These are phyloP conservation scores for Tricholoma furcatifolium DNA, from an alignment of 768 basidiomycete species.

Conservation along the genomic window DNA sequence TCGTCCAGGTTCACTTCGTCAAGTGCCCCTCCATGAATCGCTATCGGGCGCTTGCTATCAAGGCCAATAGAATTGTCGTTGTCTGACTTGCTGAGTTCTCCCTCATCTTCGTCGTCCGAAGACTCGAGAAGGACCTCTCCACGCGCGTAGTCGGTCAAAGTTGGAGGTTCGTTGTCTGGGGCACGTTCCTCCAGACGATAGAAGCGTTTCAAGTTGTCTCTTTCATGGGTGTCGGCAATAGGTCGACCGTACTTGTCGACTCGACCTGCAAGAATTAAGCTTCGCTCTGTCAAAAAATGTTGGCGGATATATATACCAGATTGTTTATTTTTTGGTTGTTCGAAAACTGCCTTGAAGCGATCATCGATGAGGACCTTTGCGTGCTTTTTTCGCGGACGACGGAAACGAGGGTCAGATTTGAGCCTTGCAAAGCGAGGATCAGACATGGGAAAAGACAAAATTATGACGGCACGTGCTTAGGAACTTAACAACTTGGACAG, in stretches of 20 bases:
- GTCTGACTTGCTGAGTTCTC: slow-evolving; percentile 11
- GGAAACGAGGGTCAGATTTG: slow-evolving; percentile 90
- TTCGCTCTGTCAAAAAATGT: not conserved
- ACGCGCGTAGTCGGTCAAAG: slow-evolving; percentile 79
- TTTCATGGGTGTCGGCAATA: slow-evolving; percentile 64
- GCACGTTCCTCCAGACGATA: slow-evolving; percentile 63
- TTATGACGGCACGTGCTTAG: slow-evolving; percentile 11
- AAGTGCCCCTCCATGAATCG: slow-evolving; percentile 37
- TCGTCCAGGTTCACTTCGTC: slow-evolving; percentile 81
- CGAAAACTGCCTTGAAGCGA: slow-evolving; percentile 82
- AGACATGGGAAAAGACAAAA: slow-evolving; percentile 42
- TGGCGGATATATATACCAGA: slow-evolving; percentile 3
- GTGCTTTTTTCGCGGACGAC: slow-evolving; percentile 75
- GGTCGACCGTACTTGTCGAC: slow-evolving; percentile 92
- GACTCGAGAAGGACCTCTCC: slow-evolving; percentile 87
- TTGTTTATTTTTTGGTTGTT: slow-evolving; percentile 38
- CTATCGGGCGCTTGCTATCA: slow-evolving; percentile 41
- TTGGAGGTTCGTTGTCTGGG: slow-evolving; percentile 27
- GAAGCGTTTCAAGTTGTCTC: slow-evolving; percentile 75
- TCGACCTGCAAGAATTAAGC: slow-evolving; percentile 38
- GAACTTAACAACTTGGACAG: slow-evolving; percentile 7
- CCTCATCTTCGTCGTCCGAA: slow-evolving; percentile 70
- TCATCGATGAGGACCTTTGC: slow-evolving; percentile 89
- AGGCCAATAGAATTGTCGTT: slow-evolving; percentile 47
- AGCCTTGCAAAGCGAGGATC: slow-evolving; percentile 89